These are phyloP conservation scores for Omphalea diandra DNA, from an alignment of 441 rosid genomes.

Conservation along the genomic window DNA sequence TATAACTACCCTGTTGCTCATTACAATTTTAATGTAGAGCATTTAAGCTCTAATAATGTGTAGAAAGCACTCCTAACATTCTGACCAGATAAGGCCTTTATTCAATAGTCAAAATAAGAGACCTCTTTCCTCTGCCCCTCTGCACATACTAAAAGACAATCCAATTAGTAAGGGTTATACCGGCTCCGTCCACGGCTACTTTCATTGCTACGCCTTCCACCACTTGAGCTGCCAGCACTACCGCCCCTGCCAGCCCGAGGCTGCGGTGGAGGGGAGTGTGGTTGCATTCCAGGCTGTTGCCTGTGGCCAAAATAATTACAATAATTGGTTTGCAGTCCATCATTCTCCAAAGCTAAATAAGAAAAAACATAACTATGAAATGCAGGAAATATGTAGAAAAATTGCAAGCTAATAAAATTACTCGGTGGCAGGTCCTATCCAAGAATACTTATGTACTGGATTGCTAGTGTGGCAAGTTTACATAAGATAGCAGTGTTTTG, in stretches of 20 bases:
- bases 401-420: not conserved
- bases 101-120: constrained; percentile 2
- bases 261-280: constrained; percentile 33
- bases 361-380: not conserved
- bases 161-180: constrained; percentile 67
- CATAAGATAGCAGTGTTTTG: not conserved
- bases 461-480: not conserved
- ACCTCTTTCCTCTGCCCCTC: not conserved
- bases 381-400: not conserved
- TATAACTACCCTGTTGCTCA: not conserved
- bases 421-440: not conserved
- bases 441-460: not conserved
- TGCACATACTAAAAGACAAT: not conserved
- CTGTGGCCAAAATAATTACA: constrained; percentile 27
- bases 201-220: constrained; percentile 47
- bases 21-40: not conserved
- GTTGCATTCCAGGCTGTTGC: constrained; percentile 78
- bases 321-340: not conserved
- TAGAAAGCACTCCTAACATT: not conserved
- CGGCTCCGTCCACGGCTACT: constrained; percentile 69
- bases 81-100: not conserved
- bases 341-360: not conserved
- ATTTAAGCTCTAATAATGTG: not conserved
- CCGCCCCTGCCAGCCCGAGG: constrained; percentile 29
- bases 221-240: constrained; percentile 32